These are phyloP conservation scores for Rhodotorula sp. DNA, from an alignment of 1,284 basidiomycete genomes.

Conservation along the genomic window DNA sequence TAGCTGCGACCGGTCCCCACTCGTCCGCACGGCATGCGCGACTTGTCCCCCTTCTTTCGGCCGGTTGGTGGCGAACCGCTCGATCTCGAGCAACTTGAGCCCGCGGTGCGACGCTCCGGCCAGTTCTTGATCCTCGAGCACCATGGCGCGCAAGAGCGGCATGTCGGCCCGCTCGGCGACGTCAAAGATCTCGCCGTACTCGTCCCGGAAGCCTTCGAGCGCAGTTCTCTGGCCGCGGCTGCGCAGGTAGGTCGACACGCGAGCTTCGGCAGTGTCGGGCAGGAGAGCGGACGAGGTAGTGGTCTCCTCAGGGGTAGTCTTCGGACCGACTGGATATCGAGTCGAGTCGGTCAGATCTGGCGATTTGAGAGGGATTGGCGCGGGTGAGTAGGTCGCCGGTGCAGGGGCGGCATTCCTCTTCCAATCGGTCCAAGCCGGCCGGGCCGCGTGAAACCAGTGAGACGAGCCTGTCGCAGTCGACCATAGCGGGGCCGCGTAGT, in stretches of 20 bases:
- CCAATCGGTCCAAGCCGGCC: slow-evolving; percentile 10
- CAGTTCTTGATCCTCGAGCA: slow-evolving; percentile 14
- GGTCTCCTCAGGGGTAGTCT: too few species aligned
- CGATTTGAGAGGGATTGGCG: background rate
- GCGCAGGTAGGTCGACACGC: slow-evolving; percentile 11
- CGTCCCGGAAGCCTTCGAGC: slow-evolving; percentile 2
- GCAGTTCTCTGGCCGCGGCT: slow-evolving; percentile 5
- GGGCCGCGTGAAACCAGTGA: slow-evolving; percentile 3
- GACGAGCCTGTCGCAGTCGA: background rate
- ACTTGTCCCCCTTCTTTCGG: background rate
- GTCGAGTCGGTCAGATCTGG: background rate
- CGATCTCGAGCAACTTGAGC: background rate
- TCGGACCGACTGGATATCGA: background rate
- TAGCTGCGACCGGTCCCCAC: too few species aligned
- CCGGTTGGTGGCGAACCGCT: background rate
- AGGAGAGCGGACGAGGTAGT: background rate
- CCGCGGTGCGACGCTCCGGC: background rate
- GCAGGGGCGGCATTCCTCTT: background rate
- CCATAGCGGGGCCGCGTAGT: slow-evolving; percentile 13
- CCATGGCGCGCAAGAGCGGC: slow-evolving; percentile 22
- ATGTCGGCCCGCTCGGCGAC: slow-evolving; percentile 4
- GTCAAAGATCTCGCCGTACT: slow-evolving; percentile 13
- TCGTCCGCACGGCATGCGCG: background rate
- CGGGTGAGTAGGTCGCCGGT: background rate
- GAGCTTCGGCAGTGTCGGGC: background rate